phyloP scores from a whole-genome alignment of 495 filamentous ascomycete genomes.

The Pyronema domesticum region DNA sequence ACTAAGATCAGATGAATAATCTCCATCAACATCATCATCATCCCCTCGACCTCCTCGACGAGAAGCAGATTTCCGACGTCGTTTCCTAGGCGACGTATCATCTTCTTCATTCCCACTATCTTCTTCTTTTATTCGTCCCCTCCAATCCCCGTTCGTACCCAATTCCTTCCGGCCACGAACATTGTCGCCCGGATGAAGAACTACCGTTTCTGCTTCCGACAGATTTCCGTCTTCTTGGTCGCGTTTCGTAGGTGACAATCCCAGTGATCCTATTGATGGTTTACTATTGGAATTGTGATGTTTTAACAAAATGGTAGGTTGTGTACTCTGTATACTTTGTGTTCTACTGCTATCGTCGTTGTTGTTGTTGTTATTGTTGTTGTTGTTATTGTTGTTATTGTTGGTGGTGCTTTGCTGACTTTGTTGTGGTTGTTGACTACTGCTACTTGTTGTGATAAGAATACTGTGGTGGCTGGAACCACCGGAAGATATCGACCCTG shows the following conservation, averaged over 20 bases:
- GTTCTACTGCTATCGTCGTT: slow-evolving; percentile 3
- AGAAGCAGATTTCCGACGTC: not conserved
- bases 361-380: not conserved
- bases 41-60: not conserved
- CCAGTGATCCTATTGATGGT: not conserved
- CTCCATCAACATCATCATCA: slow-evolving; percentile 8
- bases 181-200: slow-evolving; percentile 9
- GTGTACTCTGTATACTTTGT: not conserved
- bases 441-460: not conserved
- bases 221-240: slow-evolving; percentile 4
- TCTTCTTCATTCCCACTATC: slow-evolving; percentile 8
- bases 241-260: not conserved
- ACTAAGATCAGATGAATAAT: slow-evolving; percentile 24
- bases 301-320: no score
- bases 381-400: slow-evolving; percentile 4
- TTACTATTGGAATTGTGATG: slow-evolving; percentile 4
- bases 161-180: slow-evolving; percentile 11
- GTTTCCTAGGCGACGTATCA: not conserved
- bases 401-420: slow-evolving; percentile 6
- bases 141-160: slow-evolving; percentile 8
- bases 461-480: not conserved
- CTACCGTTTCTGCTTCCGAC: slow-evolving; percentile 20
- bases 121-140: slow-evolving; percentile 3
- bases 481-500: not conserved
- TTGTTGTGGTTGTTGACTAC: not conserved